Evolutionary conservation across 495 filamentous ascomycete genomes (phyloP).

Genomic region (Glarea lozoyensis): DNA sequence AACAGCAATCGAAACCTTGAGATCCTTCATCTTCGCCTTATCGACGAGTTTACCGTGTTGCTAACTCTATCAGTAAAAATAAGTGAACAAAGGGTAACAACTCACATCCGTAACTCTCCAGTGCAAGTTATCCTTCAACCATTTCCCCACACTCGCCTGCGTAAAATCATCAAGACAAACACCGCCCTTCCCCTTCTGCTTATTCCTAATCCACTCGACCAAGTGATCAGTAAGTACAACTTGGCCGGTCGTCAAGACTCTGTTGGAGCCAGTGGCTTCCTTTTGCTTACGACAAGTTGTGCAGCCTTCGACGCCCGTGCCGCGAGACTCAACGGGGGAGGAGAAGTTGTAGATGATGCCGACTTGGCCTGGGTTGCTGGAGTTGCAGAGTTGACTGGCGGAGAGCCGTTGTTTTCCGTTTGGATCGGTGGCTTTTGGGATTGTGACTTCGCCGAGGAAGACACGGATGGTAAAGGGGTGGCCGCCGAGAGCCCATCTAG

Average conservation of each 20-base stretch:
- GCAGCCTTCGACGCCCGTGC: not conserved
- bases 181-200: not conserved
- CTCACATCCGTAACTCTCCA: constrained; percentile 10
- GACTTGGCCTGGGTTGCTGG: constrained; percentile 2
- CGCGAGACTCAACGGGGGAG: constrained; percentile 3
- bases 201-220: constrained; percentile 2
- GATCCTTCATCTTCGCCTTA: constrained; percentile 4
- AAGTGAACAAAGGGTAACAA: not conserved
- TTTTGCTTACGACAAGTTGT: constrained; percentile 4
- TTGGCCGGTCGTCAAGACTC: constrained; percentile 5
- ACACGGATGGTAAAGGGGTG: constrained; percentile 6
- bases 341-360: constrained; percentile 11
- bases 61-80: constrained; percentile 3
- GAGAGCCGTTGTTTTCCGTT: not conserved
- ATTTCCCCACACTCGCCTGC: constrained; percentile 2
- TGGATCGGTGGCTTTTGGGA: not conserved
- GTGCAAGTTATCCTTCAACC: constrained; percentile 7
- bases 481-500: constrained; percentile 8
- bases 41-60: not conserved
- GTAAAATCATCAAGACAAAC: not conserved
- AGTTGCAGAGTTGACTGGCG: not conserved
- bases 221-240: constrained; percentile 7
- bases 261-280: too few species aligned
- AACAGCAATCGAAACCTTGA: constrained; percentile 8
- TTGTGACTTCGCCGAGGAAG: constrained; percentile 11